Evolutionary conservation across 2,329 filamentous ascomycete genomes (phyloP), one percentile per base, ranked within the genome.

Genomic region (Talaromyces islandicus): DNA sequence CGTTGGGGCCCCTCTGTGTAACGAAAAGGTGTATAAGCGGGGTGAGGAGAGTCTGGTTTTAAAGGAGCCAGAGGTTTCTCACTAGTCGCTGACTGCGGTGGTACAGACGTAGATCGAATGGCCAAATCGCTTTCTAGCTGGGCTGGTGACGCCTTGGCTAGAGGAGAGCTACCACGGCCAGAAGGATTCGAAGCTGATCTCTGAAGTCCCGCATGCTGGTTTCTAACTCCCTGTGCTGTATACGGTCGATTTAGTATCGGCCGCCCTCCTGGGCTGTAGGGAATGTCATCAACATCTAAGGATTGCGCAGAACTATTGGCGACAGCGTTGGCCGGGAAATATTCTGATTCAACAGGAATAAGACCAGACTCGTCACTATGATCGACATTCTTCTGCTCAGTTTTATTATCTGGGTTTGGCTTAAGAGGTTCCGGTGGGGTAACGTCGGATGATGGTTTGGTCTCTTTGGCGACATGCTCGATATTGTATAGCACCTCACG

Each of bases 261-360:
- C 32, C 82, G 73, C 7, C 82, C 82, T 24, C 82, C 82, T 21
- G 82, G 80, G 62, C 81, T 84, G 62, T 83, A 84, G 43, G 75
- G 71, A 46, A 71, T 68, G 61, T 71, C 72, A 60, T 71, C 70
- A 14, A 46, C 48, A 53, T 62, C 57, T 10, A 19, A 51, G 14
- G 53, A 48, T 17, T 50, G 52, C n/a, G 54, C 43, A 46, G 51
- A 35, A 61, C 24, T 48, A 30, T 17, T 35, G 1, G 68, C 67
- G 32, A 66, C 65, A 19, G 58, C 19, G 21, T 35, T 27, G 41
- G 56, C 24, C 17, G 30, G 54, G 25, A 29, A 19, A 10, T 62
- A 66, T 64, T 73, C 71, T 21, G 66, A 62, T 27, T 70, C 66
- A n/a, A 74, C 69, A 0, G 72, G 71, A 57, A 73, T 74, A 24